Evolutionary conservation across 169 alveolate species (phyloP).

Genomic region (Plasmodium yoelii): DNA sequence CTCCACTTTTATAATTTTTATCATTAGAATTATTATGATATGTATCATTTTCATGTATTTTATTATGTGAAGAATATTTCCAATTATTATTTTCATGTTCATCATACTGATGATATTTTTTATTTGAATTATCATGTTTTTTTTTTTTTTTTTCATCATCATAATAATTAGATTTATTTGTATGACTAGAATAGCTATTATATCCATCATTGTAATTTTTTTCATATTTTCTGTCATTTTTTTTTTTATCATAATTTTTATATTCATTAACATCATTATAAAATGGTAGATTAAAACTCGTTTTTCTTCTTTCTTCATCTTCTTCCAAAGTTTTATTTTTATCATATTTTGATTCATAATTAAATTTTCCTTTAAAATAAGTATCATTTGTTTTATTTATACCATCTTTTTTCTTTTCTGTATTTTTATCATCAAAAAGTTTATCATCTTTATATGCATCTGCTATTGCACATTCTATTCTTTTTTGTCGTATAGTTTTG

Average conservation of each 20-base stretch:
- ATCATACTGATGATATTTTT: no score
- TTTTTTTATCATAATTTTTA: slow-evolving; percentile 2
- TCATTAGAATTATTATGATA: neutral
- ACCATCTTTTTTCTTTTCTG: neutral
- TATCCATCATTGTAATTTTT: neutral
- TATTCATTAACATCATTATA: slow-evolving; percentile 1
- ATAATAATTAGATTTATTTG: slow-evolving; percentile 4
- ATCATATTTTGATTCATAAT: neutral
- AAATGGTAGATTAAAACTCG: slow-evolving; percentile 4
- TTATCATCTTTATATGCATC: slow-evolving; percentile 38
- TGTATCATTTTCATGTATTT: no score
- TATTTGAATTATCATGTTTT: neutral
- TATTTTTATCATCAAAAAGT: slow-evolving; percentile 17
- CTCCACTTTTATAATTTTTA: slow-evolving; percentile 3
- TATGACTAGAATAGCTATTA: neutral
- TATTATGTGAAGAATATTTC: no score
- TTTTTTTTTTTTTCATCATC: neutral
- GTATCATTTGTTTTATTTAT: neutral
- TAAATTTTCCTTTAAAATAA: neutral
- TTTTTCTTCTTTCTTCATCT: slow-evolving; percentile 12
- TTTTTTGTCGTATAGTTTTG: slow-evolving; percentile 82
- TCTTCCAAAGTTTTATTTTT: slow-evolving; percentile 1
- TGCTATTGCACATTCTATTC: slow-evolving; percentile 79
- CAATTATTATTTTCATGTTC: no score
- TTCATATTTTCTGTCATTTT: neutral